Evolutionary conservation across 805 yeast species (phyloP).

Genomic region (Ogataea ganodermae): DNA sequence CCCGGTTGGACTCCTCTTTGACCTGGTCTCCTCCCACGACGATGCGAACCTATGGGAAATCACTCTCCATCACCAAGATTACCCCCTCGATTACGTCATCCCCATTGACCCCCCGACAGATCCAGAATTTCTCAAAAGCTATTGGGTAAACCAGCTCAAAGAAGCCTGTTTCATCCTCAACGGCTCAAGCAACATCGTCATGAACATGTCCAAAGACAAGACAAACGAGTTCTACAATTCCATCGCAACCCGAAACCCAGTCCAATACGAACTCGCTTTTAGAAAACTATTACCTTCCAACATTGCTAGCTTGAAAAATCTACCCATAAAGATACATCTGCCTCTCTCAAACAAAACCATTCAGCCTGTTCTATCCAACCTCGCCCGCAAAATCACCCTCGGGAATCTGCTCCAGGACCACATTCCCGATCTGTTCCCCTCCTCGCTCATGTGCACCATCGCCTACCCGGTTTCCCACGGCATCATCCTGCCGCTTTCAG

Average conservation of each 20-base stretch:
- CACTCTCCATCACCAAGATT: constrained; percentile 40
- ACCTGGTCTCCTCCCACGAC: constrained; percentile 31
- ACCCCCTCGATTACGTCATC: constrained; percentile 48
- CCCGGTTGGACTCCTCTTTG: constrained; percentile 72
- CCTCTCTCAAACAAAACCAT: constrained; percentile 39
- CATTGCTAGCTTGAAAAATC: constrained; percentile 30
- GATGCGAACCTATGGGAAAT: constrained; percentile 45
- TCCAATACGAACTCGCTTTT: constrained; percentile 24
- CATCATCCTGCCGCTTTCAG: constrained; percentile 45
- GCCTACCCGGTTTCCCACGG: constrained; percentile 59
- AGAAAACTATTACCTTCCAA: constrained; percentile 32
- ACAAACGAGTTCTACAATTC: constrained; percentile 58
- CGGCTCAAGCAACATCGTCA: constrained; percentile 79
- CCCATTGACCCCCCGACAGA: constrained; percentile 30
- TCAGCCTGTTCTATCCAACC: constrained; percentile 33
- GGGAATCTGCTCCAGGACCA: constrained; percentile 41
- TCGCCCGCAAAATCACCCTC: constrained; percentile 32
- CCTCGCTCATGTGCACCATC: constrained; percentile 36
- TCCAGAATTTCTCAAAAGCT: constrained; percentile 40
- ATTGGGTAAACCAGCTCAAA: constrained; percentile 78
- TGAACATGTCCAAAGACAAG: constrained; percentile 69
- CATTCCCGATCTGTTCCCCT: constrained; percentile 51
- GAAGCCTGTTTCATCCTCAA: constrained; percentile 76
- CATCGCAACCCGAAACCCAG: constrained; percentile 31
- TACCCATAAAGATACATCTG: constrained; percentile 53